Conservation (phyloP, 2,329 filamentous ascomycete species). For the Monilinia fructigena region DNA sequence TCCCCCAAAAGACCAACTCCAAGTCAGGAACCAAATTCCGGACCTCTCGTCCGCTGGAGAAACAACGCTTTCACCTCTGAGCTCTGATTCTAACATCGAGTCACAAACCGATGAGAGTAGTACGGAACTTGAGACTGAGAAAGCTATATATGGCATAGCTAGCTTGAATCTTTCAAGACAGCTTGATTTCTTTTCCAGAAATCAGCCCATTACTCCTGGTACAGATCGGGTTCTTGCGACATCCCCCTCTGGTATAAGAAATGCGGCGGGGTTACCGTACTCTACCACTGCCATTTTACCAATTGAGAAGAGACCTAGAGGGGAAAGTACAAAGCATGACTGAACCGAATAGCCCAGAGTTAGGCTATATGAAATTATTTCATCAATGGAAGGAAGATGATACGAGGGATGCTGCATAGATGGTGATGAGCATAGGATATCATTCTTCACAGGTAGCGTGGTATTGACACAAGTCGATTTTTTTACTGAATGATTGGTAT, state of each 20-base stretch:
- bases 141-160: constrained; percentile 11
- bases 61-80: constrained; percentile 33
- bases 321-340: constrained; percentile 14
- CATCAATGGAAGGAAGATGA: constrained; percentile 25
- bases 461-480: constrained; percentile 4
- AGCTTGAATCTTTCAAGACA: constrained; percentile 12
- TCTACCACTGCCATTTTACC: constrained; percentile 19
- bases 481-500: neutral
- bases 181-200: constrained; percentile 36
- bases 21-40: constrained; percentile 27
- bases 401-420: constrained; percentile 9
- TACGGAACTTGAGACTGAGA: constrained; percentile 29
- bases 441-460: neutral
- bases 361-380: constrained; percentile 28
- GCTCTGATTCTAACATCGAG: constrained; percentile 38
- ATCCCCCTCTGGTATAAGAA: constrained; percentile 27
- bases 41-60: constrained; percentile 37
- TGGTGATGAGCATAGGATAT: neutral
- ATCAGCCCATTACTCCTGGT: constrained; percentile 35
- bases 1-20: constrained; percentile 20
- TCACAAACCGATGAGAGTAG: constrained; percentile 38
- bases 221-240: constrained; percentile 38
- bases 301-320: neutral
- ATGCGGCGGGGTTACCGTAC: constrained; percentile 22
- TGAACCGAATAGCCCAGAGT: constrained; percentile 30